These are phyloP conservation scores for Aspergillus wentii DNA, from an alignment of 495 filamentous ascomycete genomes.

Conservation along the genomic window DNA sequence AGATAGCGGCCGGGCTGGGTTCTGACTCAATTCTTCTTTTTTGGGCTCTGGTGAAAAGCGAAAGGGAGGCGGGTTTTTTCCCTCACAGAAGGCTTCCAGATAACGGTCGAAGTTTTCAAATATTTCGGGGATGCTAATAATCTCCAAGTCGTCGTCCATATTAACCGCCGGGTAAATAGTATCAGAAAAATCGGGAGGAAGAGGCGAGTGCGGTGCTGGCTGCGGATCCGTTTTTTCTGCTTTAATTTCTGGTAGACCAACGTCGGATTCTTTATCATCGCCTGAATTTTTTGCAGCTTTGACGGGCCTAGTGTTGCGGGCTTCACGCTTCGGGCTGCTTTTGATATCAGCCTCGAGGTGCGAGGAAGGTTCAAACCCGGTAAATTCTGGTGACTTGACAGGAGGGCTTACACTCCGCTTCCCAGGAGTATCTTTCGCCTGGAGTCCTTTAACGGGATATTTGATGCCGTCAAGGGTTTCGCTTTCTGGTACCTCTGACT, in stretches of 20 bases:
- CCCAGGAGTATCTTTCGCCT: not conserved
- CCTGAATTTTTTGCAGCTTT: not conserved
- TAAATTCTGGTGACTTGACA: conserved; percentile 15
- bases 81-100: too few species aligned
- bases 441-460: too few species aligned
- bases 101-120: too few species aligned
- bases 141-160: conserved; percentile 9
- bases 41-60: too few species aligned
- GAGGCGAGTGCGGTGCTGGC: conserved; percentile 2
- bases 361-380: conserved; percentile 13
- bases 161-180: conserved; percentile 1
- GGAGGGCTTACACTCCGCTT: conserved; percentile 6
- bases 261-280: not conserved
- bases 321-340: too few species aligned
- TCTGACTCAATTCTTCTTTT: conserved; percentile 1
- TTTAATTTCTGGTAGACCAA: not conserved
- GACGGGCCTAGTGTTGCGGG: too few species aligned
- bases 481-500: too few species aligned
- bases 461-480: too few species aligned
- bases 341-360: not conserved
- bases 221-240: too few species aligned
- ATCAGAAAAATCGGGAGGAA: conserved; percentile 3
- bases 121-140: conserved; percentile 15
- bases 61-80: not conserved
- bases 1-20: conserved; percentile 4